Conservation (phyloP, 495 filamentous ascomycete genomes). For the Barbatosphaeria neglecta region DNA sequence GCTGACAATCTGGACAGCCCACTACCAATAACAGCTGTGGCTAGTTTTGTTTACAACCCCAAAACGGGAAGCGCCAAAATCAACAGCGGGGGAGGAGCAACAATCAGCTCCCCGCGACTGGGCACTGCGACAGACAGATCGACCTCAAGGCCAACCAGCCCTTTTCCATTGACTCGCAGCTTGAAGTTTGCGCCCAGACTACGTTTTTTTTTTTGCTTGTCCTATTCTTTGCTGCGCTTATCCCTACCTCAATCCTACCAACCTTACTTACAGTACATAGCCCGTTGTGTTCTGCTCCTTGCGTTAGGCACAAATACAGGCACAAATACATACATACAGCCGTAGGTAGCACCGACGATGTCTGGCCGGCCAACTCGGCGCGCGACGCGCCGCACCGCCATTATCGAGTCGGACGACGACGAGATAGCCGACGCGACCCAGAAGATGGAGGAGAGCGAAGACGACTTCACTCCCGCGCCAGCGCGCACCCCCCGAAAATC, state of each 20-base stretch:
- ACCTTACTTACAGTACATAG: too few relatives aligned
- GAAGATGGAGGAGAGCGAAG: slow-evolving; percentile 52
- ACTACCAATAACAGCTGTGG: too few relatives aligned
- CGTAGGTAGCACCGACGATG: slow-evolving; percentile 35
- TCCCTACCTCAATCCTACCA: too few relatives aligned
- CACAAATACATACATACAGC: too few relatives aligned
- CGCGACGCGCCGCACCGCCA: slow-evolving; percentile 53
- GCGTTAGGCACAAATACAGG: too few relatives aligned
- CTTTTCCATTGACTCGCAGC: background rate
- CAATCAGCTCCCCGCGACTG: slow-evolving; percentile 6
- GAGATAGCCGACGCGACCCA: slow-evolving; percentile 47
- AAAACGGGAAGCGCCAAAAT: slow-evolving; percentile 5
- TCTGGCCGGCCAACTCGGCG: slow-evolving; percentile 66
- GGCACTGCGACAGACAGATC: slow-evolving; percentile 10
- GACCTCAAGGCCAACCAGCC: background rate
- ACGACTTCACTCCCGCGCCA: slow-evolving; percentile 72
- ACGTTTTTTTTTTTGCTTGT: background rate
- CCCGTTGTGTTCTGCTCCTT: too few relatives aligned
- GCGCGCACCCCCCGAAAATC: slow-evolving; percentile 26
- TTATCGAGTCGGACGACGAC: slow-evolving; percentile 69
- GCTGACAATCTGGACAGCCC: too few relatives aligned
- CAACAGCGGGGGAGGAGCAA: slow-evolving; percentile 3
- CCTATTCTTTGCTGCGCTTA: background rate
- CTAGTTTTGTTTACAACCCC: slow-evolving; percentile 24
- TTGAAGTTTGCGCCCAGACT: background rate